A percentile compares a stretch with the other conserved stretches of the same genome.
Evolutionary conservation across 768 basidiomycete species (phyloP).

Genomic region (Trametes cubensis): DNA sequence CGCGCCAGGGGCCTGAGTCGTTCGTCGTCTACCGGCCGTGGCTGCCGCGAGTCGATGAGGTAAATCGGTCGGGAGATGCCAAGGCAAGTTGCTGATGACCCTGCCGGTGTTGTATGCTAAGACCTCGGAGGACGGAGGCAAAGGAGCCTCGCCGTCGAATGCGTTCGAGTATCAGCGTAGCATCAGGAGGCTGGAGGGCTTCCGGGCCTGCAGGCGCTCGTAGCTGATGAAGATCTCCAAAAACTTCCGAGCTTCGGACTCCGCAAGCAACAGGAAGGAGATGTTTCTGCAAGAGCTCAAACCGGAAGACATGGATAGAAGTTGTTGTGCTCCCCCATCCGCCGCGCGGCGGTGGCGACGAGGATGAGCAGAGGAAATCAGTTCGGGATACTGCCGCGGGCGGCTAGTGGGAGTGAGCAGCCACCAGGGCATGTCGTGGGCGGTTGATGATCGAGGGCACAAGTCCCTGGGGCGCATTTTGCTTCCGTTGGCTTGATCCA

Average conservation of each 20-base stretch:
- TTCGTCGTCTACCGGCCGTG: background rate
- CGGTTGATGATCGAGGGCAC: conserved; percentile 6
- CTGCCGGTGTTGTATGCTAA: background rate
- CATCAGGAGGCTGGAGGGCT: conserved; percentile 5
- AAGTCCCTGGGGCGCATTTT: conserved; percentile 8
- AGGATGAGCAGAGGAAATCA: background rate
- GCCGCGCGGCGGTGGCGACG: background rate
- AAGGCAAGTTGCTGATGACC: conserved; percentile 1
- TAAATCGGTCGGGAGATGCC: conserved; percentile 8
- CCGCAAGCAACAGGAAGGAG: background rate
- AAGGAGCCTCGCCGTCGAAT: background rate
- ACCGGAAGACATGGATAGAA: background rate
- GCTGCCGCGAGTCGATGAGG: conserved; percentile 13
- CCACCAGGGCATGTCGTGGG: conserved; percentile 1
- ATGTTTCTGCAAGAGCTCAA: background rate
- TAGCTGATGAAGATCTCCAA: conserved; percentile 11
- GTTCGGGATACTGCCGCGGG: background rate
- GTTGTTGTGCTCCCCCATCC: background rate
- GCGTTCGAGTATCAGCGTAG: conserved; percentile 8
- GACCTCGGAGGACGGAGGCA: background rate
- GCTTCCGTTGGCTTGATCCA: conserved; percentile 14
- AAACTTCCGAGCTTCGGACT: conserved; percentile 4
- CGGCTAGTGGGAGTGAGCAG: background rate
- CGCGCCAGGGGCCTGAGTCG: conserved; percentile 8
- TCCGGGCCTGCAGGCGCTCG: background rate